These are phyloP conservation scores for Pseudogymnoascus sp. DNA, from an alignment of 2,329 filamentous ascomycete species.

Conservation along the genomic window DNA sequence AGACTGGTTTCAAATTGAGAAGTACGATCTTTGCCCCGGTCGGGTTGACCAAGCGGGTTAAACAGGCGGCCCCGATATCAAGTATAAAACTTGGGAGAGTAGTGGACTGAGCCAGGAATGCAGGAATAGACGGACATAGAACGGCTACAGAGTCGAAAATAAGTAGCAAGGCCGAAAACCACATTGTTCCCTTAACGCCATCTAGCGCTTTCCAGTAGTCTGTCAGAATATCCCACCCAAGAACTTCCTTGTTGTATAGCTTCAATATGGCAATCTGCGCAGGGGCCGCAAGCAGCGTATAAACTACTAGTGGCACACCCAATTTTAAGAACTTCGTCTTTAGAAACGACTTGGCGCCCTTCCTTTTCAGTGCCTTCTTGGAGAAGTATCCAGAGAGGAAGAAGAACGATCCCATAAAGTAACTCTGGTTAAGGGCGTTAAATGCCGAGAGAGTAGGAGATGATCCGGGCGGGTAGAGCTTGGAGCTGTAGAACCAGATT, in stretches of 20 bases:
- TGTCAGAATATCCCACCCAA: not conserved
- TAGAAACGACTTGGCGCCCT: constrained; percentile 1
- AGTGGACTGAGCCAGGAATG: not conserved
- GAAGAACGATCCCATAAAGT: constrained; percentile 16
- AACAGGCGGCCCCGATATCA: not conserved
- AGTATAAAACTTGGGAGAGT: not conserved
- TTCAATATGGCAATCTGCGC: constrained; percentile 8
- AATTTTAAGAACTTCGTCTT: constrained; percentile 12
- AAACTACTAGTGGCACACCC: constrained; percentile 9
- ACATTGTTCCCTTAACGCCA: not conserved
- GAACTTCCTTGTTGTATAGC: not conserved
- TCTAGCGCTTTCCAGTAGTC: not conserved
- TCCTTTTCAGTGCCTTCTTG: constrained; percentile 6
- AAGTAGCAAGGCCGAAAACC: not conserved
- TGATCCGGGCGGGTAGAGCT: not conserved
- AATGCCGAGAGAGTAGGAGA: constrained; percentile 11
- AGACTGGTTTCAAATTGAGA: not conserved
- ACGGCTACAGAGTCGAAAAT: not conserved
- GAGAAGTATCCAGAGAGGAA: constrained; percentile 12
- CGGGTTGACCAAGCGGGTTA: not conserved
- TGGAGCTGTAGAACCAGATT: constrained; percentile 11
- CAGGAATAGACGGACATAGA: not conserved
- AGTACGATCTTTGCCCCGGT: not conserved
- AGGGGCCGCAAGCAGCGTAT: constrained; percentile 6
- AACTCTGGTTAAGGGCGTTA: constrained; percentile 13